Evolutionary conservation across 2,329 filamentous ascomycete species (phyloP).

Genomic region (Colletotrichum tropicicola): DNA sequence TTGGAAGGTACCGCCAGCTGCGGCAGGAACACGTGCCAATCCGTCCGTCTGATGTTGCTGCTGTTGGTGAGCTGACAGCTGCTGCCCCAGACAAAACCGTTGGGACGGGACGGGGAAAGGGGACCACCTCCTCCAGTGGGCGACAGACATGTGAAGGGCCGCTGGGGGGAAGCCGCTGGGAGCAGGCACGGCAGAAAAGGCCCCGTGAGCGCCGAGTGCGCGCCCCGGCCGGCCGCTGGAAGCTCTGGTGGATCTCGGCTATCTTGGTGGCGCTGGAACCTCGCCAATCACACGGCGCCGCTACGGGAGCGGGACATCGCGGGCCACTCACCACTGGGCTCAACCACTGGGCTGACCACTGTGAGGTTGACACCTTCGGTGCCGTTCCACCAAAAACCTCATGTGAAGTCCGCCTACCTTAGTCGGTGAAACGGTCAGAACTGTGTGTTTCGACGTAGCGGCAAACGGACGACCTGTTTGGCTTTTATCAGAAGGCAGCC

Average conservation of each 20-base stretch:
- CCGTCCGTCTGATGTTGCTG: conserved; percentile 16
- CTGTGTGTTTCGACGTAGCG: background rate
- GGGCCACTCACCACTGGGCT: background rate
- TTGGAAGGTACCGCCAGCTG: background rate
- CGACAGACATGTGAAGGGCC: background rate
- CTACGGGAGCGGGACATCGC: conserved; percentile 27
- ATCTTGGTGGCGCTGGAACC: conserved; percentile 29
- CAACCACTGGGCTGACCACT: no score
- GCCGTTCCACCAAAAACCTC: conserved; percentile 1
- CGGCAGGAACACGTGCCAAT: conserved; percentile 21
- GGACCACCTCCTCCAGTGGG: background rate
- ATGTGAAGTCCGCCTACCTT: conserved; percentile 17
- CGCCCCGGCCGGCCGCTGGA: conserved; percentile 26
- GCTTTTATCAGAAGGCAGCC: background rate
- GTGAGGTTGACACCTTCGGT: background rate
- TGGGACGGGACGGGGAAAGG: conserved; percentile 13
- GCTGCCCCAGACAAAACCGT: background rate
- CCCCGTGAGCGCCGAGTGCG: conserved; percentile 23
- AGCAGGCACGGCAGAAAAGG: background rate
- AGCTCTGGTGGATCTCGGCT: conserved; percentile 28
- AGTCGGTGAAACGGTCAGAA: conserved; percentile 26
- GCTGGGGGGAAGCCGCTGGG: background rate
- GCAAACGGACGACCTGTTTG: background rate
- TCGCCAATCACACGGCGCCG: conserved; percentile 28
- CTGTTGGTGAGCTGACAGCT: background rate